Percentiles rank a stretch among this genome's conserved stretches.
Conservation (phyloP, 306 rosid genomes). For the Cucumis hystrix region DNA sequence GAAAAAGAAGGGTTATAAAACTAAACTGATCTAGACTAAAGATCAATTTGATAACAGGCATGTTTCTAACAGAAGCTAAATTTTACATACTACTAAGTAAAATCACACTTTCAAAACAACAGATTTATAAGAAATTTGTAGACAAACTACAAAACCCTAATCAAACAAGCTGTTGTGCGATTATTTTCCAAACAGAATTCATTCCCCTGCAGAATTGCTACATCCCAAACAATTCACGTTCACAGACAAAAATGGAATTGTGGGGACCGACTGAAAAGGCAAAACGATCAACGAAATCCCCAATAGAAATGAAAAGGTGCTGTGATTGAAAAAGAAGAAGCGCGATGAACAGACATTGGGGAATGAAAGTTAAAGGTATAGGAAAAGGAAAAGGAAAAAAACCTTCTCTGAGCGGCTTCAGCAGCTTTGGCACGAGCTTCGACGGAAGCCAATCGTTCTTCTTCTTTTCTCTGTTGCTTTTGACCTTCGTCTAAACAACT, state of each 20-base stretch:
- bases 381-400: background rate
- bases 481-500: conserved; percentile 66
- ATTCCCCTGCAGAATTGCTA: background rate
- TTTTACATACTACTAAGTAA: no score
- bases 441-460: conserved; percentile 63
- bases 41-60: background rate
- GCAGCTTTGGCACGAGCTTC: conserved; percentile 83
- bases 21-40: background rate
- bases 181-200: background rate
- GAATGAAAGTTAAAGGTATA: background rate
- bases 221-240: background rate
- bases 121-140: no score
- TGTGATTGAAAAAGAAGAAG: background rate
- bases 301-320: background rate
- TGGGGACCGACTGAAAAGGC: background rate
- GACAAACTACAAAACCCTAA: background rate
- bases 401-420: conserved; percentile 87
- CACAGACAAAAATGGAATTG: background rate
- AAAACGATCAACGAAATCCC: background rate
- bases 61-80: background rate
- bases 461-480: conserved; percentile 55
- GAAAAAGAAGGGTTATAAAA: background rate
- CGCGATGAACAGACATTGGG: background rate
- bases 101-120: no score
- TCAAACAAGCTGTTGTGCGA: background rate